phyloP scores from a whole-genome alignment of 495 filamentous ascomycete species.

The Neurospora sp. region DNA sequence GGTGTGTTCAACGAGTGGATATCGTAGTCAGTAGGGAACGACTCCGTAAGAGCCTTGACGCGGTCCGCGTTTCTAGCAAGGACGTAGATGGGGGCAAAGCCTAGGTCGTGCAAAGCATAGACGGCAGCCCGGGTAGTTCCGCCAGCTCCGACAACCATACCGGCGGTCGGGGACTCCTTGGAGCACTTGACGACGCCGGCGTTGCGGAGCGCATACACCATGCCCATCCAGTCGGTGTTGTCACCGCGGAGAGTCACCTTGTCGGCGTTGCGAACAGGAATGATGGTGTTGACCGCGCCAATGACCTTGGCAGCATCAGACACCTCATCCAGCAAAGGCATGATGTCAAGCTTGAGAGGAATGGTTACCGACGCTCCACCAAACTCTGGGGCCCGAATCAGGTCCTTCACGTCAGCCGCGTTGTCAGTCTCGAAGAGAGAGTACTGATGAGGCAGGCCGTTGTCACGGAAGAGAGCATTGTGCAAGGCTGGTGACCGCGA shows the following conservation, averaged over 20 bases:
- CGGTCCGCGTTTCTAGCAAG: conserved; percentile 67
- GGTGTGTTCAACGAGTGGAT: conserved; percentile 52
- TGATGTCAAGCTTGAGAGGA: conserved; percentile 84
- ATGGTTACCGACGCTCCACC: conserved; percentile 94
- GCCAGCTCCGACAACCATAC: conserved; percentile 77
- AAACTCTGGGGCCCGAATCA: conserved; percentile 65
- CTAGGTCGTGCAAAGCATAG: conserved; percentile 75
- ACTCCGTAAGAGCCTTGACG: conserved; percentile 52
- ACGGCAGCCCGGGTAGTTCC: conserved; percentile 89
- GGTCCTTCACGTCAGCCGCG: conserved; percentile 50
- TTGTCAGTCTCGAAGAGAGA: conserved; percentile 63
- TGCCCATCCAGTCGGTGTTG: conserved; percentile 96
- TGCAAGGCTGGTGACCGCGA: conserved; percentile 84
- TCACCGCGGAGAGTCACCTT: conserved; percentile 56
- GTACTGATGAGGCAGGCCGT: conserved; percentile 84
- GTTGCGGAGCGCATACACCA: conserved; percentile 69
- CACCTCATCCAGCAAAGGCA: conserved; percentile 69
- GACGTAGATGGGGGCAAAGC: conserved; percentile 77
- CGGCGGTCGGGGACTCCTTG: conserved; percentile 30
- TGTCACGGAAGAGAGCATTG: conserved; percentile 69
- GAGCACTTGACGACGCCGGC: conserved; percentile 46
- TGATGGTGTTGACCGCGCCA: conserved; percentile 92
- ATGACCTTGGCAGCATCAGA: conserved; percentile 70
- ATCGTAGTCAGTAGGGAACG: conserved; percentile 68
- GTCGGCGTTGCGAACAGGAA: conserved; percentile 31